Evolutionary conservation across 2,329 filamentous ascomycete genomes (phyloP), one percentile per base, ranked within the genome.

Genomic region (Pseudogymnoascus sp.): DNA sequence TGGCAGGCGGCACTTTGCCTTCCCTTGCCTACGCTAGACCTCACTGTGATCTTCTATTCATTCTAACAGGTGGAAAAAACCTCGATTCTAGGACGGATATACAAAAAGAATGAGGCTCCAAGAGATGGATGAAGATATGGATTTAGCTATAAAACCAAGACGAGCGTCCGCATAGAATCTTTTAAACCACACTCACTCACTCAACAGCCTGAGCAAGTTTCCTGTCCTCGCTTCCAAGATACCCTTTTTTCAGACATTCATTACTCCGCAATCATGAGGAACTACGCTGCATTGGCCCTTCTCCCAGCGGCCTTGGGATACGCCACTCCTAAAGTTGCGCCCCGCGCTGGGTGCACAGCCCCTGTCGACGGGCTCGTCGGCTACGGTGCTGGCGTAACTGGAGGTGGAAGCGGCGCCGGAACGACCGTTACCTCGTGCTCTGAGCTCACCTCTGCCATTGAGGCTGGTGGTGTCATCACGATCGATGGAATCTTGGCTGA

Each of bases 381-480:
- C 11, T 53, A 53, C 17, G 46, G 9, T 13, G 46, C 46, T 19
- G 46, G 46, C 46, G 46, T 53, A 53, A 80, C 77, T 15, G 79
- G 79, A 65, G 79, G 79, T 64, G 75, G 76, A 15, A 76, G 74
- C 40, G 79, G 78, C 11, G 70, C 71, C 29, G 75, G 74, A 7
- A 78, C 75, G n/a, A 81, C 78, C 0, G 79, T 81, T 7, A 78
- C 77, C 0, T 76, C 76, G 31, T 77, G 78, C 68, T 71, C 75
- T 29, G 73, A 75, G 31, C 75, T 80, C 63, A 69, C 70, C 15
- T 66, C 72, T 15, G 78, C 77, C 40, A 73, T 75, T 42, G 67
- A 70, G 6, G 79, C 82, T 44, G 75, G 82, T 72, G 76, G 71
- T 26, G 75, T 79, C 60, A 72, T 83, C 64, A 76, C 78, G 64